phyloP scores from a whole-genome alignment of 441 rosid genomes.

The Pelargonium cotyledonis region DNA sequence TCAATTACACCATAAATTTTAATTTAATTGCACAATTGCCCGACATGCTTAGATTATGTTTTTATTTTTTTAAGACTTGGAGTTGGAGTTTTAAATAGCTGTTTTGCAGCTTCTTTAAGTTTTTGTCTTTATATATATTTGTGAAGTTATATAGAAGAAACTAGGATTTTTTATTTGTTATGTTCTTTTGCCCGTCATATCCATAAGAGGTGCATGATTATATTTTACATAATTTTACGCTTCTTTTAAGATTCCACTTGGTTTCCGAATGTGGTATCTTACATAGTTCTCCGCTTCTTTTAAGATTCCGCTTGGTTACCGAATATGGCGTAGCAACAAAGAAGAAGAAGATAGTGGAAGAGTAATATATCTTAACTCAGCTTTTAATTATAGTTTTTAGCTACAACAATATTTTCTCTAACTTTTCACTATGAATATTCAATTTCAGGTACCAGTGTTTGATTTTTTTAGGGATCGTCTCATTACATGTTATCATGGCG shows the following conservation, averaged over 20 bases:
- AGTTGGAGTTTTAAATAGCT: no score
- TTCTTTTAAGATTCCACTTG: no score
- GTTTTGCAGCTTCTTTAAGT: no score
- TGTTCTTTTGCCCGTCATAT: neutral
- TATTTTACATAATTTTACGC: no score
- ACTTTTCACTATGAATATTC: neutral
- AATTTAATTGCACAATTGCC: neutral
- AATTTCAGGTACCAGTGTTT: neutral
- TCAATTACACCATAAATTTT: neutral
- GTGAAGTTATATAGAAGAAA: no score
- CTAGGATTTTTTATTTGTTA: neutral
- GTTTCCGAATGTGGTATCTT: no score
- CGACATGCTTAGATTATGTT: no score
- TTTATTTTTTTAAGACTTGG: no score
- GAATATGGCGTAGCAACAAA: constrained; percentile 1
- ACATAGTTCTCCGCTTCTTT: neutral
- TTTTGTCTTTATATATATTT: no score
- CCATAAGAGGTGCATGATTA: no score
- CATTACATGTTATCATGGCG: neutral
- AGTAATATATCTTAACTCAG: neutral
- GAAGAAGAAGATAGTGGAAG: neutral
- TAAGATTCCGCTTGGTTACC: neutral
- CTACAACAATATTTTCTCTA: neutral
- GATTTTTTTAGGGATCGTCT: neutral
- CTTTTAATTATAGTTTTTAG: neutral